Evolutionary conservation across 1,139 yeast genomes (phyloP), one percentile per base, ranked within the genome.

Genomic region (Candida neerlandica): DNA sequence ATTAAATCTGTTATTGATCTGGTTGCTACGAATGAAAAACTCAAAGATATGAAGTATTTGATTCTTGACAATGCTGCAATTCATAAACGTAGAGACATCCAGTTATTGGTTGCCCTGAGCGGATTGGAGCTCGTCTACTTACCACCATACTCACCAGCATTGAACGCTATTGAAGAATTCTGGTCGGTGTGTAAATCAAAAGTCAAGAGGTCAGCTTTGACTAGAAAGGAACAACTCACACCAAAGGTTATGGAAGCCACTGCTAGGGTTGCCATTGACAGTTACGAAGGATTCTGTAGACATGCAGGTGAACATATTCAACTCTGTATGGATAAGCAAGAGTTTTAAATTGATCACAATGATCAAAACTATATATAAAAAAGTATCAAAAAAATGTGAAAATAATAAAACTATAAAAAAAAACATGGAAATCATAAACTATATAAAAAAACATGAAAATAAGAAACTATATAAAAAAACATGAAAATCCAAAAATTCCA

Each of bases 111-210:
- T 12, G 42, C 30, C 6, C 37, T 33, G 41, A 46, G 23, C 33
- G 49, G 49, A 42, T 33, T 46, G n/a, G 46, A 46, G 19, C 42
- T 46, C 11, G 41, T 46, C n/a, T 46, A 41, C 27, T 46, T 46
- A 16, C 48, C 45, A 12, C 48, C 46, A 27, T 41, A n/a, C n/a
- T n/a, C n/a, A n/a, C n/a, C n/a, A n/a, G n/a, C n/a, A n/a, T n/a
- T n/a, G n/a, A n/a, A n/a, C n/a, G n/a, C n/a, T n/a, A n/a, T n/a
- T n/a, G n/a, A n/a, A n/a, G n/a, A n/a, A n/a, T n/a, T n/a, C n/a
- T n/a, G n/a, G n/a, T n/a, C n/a, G n/a, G n/a, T n/a, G n/a, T n/a
- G n/a, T n/a, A n/a, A n/a, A n/a, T n/a, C 32, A 11, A 44, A 33
- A 27, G 45, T 47, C 12, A 47, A 44, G 41, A 43, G 46, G 18